Conservation (phyloP, 768 basidiomycete species). For the Nevesoporus exiguus region DNA sequence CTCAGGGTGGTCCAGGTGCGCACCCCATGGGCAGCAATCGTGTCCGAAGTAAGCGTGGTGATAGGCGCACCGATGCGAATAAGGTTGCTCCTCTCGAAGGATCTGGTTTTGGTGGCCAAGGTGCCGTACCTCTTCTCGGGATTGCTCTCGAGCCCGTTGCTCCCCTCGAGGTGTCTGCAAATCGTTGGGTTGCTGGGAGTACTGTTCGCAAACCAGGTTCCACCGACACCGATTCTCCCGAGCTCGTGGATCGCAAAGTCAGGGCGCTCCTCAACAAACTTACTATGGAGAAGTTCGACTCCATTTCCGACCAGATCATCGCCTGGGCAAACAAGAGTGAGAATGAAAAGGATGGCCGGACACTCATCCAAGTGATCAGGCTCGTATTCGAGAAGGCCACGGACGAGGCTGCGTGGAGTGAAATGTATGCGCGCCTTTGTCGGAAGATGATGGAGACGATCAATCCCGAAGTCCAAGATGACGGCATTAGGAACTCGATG, state of each 20-base stretch:
- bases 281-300: constrained; percentile 94
- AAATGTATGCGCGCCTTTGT: constrained; percentile 96
- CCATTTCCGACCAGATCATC: constrained; percentile 94
- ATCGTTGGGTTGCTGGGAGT: constrained; percentile 69
- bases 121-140: constrained; percentile 29
- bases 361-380: constrained; percentile 92
- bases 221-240: constrained; percentile 65
- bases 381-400: constrained; percentile 98
- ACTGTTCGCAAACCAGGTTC: constrained; percentile 40
- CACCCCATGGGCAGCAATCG: constrained; percentile 52
- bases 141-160: constrained; percentile 60
- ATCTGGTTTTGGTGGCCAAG: constrained; percentile 29
- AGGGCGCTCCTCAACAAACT: constrained; percentile 90
- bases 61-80: constrained; percentile 60
- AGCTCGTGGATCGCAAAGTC: constrained; percentile 90
- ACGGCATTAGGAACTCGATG: constrained; percentile 74
- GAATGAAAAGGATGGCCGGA: constrained; percentile 89
- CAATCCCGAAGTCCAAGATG: constrained; percentile 83
- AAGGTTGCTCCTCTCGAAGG: constrained; percentile 38
- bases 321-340: constrained; percentile 92
- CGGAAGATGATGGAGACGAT: constrained; percentile 95
- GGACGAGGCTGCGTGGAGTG: constrained; percentile 92
- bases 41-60: constrained; percentile 81
- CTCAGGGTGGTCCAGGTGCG: constrained; percentile 56
- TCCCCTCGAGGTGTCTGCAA: constrained; percentile 74